Conservation (phyloP, 208 protist genomes). For the Angomonas ambiguus region DNA sequence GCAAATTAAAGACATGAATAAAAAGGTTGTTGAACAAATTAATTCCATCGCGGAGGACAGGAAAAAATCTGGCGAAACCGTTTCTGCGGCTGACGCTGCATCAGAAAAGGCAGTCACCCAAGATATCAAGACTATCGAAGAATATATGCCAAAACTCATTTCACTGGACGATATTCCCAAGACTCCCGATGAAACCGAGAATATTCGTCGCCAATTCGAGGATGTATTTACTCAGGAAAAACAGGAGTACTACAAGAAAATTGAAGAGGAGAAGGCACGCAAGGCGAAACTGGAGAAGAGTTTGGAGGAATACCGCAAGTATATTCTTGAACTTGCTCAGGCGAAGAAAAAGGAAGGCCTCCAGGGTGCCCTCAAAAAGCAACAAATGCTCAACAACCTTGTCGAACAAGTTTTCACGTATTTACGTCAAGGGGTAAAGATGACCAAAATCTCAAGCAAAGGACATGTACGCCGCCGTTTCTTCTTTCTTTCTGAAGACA, state of each 20-base stretch:
- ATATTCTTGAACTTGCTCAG: conserved; percentile 70
- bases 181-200: conserved; percentile 82
- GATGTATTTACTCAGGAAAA: conserved; percentile 85
- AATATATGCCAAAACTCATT: conserved; percentile 86
- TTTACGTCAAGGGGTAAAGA: conserved; percentile 73
- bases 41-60: conserved; percentile 61
- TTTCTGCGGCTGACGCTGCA: conserved; percentile 63
- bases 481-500: conserved; percentile 88
- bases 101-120: conserved; percentile 66
- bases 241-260: conserved; percentile 62
- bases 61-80: conserved; percentile 59
- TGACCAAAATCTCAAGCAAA: conserved; percentile 88
- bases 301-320: conserved; percentile 76
- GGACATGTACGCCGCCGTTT: conserved; percentile 68
- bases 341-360: conserved; percentile 81
- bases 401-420: conserved; percentile 87
- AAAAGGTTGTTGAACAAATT: conserved; percentile 79
- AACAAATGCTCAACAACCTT: conserved; percentile 75
- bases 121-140: conserved; percentile 85
- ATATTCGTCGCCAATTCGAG: conserved; percentile 82
- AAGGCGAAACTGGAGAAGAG: conserved; percentile 89
- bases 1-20: conserved; percentile 87
- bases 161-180: conserved; percentile 80
- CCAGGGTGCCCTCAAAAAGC: conserved; percentile 78
- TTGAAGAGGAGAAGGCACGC: conserved; percentile 80